Evolutionary conservation across 2,329 filamentous ascomycete species (phyloP).

Genomic region (Setomelanomma holmii): DNA sequence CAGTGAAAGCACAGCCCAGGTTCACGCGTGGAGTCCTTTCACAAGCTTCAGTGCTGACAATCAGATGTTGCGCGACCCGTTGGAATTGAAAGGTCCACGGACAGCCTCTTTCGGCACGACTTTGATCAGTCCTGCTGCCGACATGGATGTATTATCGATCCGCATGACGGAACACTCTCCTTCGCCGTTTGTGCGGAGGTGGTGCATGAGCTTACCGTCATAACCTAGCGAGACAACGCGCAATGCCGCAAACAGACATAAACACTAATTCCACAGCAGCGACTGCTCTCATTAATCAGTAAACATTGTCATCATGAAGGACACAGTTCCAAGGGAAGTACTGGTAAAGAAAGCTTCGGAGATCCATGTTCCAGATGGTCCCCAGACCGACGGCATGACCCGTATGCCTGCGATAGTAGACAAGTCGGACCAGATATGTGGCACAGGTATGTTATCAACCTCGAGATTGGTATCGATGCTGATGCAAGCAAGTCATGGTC

Average conservation of each 20-base stretch:
- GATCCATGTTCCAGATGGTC: conserved; percentile 48
- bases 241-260: background rate
- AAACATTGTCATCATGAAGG: background rate
- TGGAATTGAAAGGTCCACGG: background rate
- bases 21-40: too few species aligned
- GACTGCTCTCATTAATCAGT: background rate
- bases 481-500: conserved; percentile 60
- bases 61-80: conserved; percentile 13
- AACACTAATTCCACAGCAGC: background rate
- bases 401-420: conserved; percentile 66
- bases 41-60: conserved; percentile 21
- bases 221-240: background rate
- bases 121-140: too few species aligned
- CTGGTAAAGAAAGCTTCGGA: conserved; percentile 38
- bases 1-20: conserved; percentile 3
- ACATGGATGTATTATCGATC: too few species aligned
- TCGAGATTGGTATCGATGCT: background rate
- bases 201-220: conserved; percentile 8
- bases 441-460: conserved; percentile 61
- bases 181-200: conserved; percentile 10
- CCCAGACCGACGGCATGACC: conserved; percentile 59
- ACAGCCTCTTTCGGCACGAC: background rate
- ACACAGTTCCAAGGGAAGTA: conserved; percentile 34
- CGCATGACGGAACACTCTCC: too few species aligned
- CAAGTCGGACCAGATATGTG: conserved; percentile 71